These are phyloP conservation scores for Evernia prunastri DNA, from an alignment of 495 filamentous ascomycete species.

Conservation along the genomic window DNA sequence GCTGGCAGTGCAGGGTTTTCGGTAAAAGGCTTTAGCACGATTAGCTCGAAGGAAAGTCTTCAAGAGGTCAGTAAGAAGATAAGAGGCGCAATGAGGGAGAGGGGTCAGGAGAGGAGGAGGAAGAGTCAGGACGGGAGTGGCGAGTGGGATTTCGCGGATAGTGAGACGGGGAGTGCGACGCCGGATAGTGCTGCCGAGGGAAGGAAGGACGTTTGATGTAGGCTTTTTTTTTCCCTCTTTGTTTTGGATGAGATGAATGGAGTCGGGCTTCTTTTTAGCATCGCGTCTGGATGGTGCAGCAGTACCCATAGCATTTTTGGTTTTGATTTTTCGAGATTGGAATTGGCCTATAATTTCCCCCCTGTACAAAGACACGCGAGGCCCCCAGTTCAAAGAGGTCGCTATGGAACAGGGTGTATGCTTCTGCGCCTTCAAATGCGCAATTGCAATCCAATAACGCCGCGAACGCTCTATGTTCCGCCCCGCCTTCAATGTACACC, in stretches of 20 bases:
- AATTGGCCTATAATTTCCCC: not conserved
- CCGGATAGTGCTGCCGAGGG: conserved; percentile 40
- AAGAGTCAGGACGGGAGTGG: conserved; percentile 50
- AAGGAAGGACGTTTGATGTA: conserved; percentile 36
- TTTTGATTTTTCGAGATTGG: not conserved
- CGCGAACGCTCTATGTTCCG: not conserved
- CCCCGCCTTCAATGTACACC: not conserved
- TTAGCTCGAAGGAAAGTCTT: conserved; percentile 64
- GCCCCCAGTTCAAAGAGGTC: not conserved
- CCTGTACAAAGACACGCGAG: not conserved
- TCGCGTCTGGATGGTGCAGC: not conserved
- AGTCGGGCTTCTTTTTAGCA: not conserved
- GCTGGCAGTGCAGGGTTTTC: conserved; percentile 56
- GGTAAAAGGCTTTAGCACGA: conserved; percentile 63
- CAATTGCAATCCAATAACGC: not conserved
- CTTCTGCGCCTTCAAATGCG: not conserved
- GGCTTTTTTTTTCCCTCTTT: too few relatives aligned
- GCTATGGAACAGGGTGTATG: not conserved
- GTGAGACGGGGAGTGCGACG: conserved; percentile 35
- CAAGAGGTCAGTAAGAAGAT: conserved; percentile 82
- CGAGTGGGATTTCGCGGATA: conserved; percentile 41
- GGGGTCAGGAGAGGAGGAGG: conserved; percentile 64
- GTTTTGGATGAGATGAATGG: not conserved
- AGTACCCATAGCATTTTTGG: not conserved
- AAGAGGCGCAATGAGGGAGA: conserved; percentile 78